A percentile compares a stretch with the other conserved stretches of the same genome.
Evolutionary conservation across 2,329 filamentous ascomycete genomes (phyloP).

Genomic region (Aspergillus puulaauensis): DNA sequence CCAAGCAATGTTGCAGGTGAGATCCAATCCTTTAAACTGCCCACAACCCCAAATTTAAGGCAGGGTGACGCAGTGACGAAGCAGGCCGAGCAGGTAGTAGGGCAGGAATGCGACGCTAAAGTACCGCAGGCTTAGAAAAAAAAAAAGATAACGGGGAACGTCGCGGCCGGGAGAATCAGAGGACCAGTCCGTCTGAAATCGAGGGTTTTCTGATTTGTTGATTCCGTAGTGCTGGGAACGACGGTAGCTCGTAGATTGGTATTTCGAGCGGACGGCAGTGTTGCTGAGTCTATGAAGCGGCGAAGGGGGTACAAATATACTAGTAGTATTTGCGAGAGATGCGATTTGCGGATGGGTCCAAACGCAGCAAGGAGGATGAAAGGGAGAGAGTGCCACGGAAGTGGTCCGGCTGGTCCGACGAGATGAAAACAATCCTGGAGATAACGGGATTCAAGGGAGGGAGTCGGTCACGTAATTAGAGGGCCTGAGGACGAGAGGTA

Average conservation of each 20-base stretch:
- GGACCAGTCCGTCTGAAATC: constrained; percentile 18
- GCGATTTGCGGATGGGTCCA: constrained; percentile 23
- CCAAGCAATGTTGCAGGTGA: constrained; percentile 33
- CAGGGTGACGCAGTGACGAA: constrained; percentile 21
- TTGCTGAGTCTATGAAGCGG: background rate
- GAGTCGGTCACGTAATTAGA: constrained; percentile 20
- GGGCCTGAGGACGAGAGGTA: constrained; percentile 11
- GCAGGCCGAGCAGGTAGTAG: constrained; percentile 21
- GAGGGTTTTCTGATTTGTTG: constrained; percentile 10
- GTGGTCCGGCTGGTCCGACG: constrained; percentile 21
- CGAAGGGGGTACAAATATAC: constrained; percentile 15
- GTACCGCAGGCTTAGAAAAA: constrained; percentile 15
- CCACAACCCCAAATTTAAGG: constrained; percentile 22
- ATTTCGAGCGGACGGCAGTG: background rate
- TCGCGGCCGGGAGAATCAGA: constrained; percentile 17
- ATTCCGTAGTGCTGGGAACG: constrained; percentile 2
- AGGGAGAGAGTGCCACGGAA: constrained; percentile 26
- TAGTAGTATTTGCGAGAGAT: constrained; percentile 10
- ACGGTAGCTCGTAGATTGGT: background rate
- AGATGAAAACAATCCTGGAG: constrained; percentile 15
- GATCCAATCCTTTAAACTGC: constrained; percentile 39
- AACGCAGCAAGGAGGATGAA: constrained; percentile 35
- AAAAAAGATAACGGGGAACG: constrained; percentile 20
- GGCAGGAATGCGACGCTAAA: constrained; percentile 29
- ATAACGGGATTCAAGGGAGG: constrained; percentile 23